Evolutionary conservation across 2,329 filamentous ascomycete genomes (phyloP).

Genomic region (Cladosporium sp.): DNA sequence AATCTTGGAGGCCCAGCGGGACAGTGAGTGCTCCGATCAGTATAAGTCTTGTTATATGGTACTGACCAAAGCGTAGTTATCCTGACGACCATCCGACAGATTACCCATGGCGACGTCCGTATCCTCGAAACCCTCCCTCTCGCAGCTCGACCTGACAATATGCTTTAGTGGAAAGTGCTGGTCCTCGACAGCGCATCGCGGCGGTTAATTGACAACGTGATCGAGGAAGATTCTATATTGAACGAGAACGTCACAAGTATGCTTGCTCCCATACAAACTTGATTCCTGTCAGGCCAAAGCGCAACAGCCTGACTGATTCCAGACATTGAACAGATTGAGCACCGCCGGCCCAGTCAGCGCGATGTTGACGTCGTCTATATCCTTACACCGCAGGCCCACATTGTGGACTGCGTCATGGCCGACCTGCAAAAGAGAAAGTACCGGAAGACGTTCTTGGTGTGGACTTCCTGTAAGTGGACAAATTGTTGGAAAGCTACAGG

Average conservation of each 20-base stretch:
- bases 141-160: slow-evolving; percentile 24
- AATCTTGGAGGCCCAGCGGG: slow-evolving; percentile 79
- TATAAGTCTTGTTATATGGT: background rate
- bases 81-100: slow-evolving; percentile 70
- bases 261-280: slow-evolving; percentile 32
- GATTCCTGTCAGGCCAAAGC: slow-evolving; percentile 7
- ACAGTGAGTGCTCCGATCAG: slow-evolving; percentile 53
- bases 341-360: slow-evolving; percentile 75
- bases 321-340: slow-evolving; percentile 95
- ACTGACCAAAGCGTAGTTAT: slow-evolving; percentile 58
- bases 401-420: slow-evolving; percentile 90
- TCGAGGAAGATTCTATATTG: slow-evolving; percentile 95
- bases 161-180: slow-evolving; percentile 86
- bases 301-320: slow-evolving; percentile 35
- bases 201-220: slow-evolving; percentile 84
- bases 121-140: background rate
- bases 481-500: background rate
- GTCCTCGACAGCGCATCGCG: slow-evolving; percentile 82
- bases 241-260: slow-evolving; percentile 94
- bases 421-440: slow-evolving; percentile 87
- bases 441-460: slow-evolving; percentile 75
- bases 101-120: slow-evolving; percentile 69
- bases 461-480: slow-evolving; percentile 65
- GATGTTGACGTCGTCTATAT: slow-evolving; percentile 96
- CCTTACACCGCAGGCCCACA: slow-evolving; percentile 79